Evolutionary conservation across 176 grass and related monocot species (phyloP).

Genomic region (Saccharum officinarum): DNA sequence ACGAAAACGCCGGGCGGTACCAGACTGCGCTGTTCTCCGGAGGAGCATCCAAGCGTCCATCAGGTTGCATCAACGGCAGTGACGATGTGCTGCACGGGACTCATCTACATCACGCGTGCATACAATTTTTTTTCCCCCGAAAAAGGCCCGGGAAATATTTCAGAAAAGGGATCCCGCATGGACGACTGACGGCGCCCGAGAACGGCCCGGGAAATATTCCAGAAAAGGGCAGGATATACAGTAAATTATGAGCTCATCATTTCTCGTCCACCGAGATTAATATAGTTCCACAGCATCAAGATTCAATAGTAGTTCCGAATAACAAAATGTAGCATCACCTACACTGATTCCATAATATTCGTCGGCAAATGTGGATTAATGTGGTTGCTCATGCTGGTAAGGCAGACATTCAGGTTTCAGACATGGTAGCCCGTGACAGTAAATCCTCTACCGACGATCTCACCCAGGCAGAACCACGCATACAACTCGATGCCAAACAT

Average conservation of each 20-base stretch:
- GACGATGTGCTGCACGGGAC: too few relatives aligned
- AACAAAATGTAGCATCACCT: neutral
- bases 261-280: conserved; percentile 11
- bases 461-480: conserved; percentile 73
- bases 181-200: too few relatives aligned
- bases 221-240: neutral
- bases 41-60: too few relatives aligned
- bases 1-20: too few relatives aligned
- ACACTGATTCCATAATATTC: neutral
- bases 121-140: too few relatives aligned
- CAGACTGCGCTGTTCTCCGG: too few relatives aligned
- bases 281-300: neutral
- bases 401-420: conserved; percentile 28
- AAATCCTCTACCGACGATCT: conserved; percentile 78
- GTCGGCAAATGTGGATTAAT: neutral
- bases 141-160: too few relatives aligned
- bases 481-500: conserved; percentile 90
- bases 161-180: too few relatives aligned
- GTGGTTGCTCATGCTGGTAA: conserved; percentile 7
- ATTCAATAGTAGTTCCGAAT: neutral
- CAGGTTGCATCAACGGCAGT: too few relatives aligned
- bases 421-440: conserved; percentile 85
- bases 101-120: too few relatives aligned
- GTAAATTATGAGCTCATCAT: conserved; percentile 18
- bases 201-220: neutral